Evolutionary conservation across 768 basidiomycete species (phyloP), one percentile per base, ranked within the genome.

Genomic region (Dacryopinax spathularia): DNA sequence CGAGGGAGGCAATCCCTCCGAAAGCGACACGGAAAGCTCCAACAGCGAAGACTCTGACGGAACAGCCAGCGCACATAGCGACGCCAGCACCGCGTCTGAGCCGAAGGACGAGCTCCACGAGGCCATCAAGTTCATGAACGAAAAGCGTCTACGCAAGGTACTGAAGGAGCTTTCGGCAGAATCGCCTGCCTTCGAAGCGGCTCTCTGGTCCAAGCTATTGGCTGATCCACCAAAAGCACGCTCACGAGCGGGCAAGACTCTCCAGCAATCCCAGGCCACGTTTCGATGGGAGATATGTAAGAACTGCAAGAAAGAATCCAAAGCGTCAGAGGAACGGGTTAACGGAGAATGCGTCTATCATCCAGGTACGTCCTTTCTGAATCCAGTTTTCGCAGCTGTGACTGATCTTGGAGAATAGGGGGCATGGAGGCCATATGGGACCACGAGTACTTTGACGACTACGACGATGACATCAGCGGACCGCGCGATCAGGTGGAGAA

Each of bases 301-400:
- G 5, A 78, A 79, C 65, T 83, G 82, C 65, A 71, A 75, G 20
- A 75, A 77, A 61, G 78, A 81, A 60, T 82, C 75, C 65, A 81
- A 82, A 65, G 71, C 74, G 41, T 74, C 75, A 13, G 70, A 77
- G 44, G 75, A 70, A 20, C 22, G 48, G 20, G 18, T 5, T 22
- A 73, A 76, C 2, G 74, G 72, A 2, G 79, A 80, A 64, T 84
- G 82, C 65, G 48, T 65, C 18, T 82, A 80, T 66, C 82, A 84
- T 73, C 77, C 79, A 41, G 82, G 82, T 81, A 62, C 60, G 77
- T n/a, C n/a, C n/a, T n/a, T n/a, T n/a, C n/a, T n/a, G n/a, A n/a
- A n/a, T n/a, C n/a, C n/a, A n/a, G n/a, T n/a, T n/a, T n/a, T n/a
- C n/a, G n/a, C n/a, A n/a, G n/a, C n/a, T n/a, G n/a, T n/a, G n/a